Evolutionary conservation across 805 yeast genomes (phyloP).

Genomic region (Candida boleticola): DNA sequence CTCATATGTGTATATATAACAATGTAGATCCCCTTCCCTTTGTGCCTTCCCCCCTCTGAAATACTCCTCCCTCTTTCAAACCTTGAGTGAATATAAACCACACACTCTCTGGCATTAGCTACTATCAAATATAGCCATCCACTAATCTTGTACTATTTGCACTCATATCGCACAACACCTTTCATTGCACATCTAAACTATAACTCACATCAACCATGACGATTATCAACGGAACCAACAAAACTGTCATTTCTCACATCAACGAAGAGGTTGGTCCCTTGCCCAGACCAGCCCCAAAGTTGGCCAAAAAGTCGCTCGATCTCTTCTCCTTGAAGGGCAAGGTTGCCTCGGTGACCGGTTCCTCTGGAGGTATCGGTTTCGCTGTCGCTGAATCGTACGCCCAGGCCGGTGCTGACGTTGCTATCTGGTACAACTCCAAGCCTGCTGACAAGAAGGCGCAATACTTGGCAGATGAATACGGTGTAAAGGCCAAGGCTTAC

Average conservation of each 20-base stretch:
- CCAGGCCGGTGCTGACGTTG: conserved; percentile 83
- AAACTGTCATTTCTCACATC: conserved; percentile 13
- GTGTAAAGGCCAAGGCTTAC: conserved; percentile 62
- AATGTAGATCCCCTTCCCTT: not conserved
- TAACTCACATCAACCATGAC: not conserved
- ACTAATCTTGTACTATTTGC: too few relatives aligned
- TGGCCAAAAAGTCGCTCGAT: conserved; percentile 55
- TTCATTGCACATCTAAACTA: not conserved
- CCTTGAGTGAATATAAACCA: too few relatives aligned
- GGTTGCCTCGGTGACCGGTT: conserved; percentile 83
- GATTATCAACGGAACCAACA: not conserved
- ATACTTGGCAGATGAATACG: conserved; percentile 53
- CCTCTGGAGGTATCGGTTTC: conserved; percentile 78
- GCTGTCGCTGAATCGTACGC: conserved; percentile 81
- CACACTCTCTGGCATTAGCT: too few relatives aligned
- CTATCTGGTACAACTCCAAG: conserved; percentile 45
- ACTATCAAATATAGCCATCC: too few relatives aligned
- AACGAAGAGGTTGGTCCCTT: conserved; percentile 37
- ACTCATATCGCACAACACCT: too few relatives aligned
- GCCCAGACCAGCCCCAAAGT: conserved; percentile 54
- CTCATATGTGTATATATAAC: not conserved
- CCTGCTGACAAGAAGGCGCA: conserved; percentile 65
- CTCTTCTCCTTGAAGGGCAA: conserved; percentile 78
- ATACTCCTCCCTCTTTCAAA: too few relatives aligned
- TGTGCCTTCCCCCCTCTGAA: too few relatives aligned